Percentiles rank a stretch among this genome's conserved stretches.
phyloP scores from a whole-genome alignment of 129 eudicot species.

The Flaveria bidentis region DNA sequence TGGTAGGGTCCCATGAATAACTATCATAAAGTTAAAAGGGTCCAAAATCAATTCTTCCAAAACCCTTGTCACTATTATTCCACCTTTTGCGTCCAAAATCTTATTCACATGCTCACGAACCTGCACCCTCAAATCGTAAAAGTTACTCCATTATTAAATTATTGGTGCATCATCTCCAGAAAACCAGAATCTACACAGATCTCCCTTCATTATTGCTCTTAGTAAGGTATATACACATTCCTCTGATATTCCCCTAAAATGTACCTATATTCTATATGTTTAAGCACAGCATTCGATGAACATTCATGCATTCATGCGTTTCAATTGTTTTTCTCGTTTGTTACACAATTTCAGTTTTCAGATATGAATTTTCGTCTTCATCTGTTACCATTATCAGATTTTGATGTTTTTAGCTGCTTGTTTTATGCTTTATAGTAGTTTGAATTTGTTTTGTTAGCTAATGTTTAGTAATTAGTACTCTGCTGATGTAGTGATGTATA shows the following conservation, averaged over 20 bases:
- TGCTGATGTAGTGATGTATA: too few relatives aligned
- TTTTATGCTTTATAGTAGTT: background rate
- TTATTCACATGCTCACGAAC: too few relatives aligned
- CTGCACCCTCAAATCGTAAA: background rate
- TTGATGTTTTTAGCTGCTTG: background rate
- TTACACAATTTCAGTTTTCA: background rate
- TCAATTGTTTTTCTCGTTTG: background rate
- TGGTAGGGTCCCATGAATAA: background rate
- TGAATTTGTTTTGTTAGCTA: background rate
- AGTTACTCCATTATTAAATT: background rate
- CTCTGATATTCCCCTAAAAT: background rate
- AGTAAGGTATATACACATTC: background rate
- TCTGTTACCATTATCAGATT: background rate
- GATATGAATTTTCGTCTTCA: background rate
- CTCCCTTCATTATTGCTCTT: background rate
- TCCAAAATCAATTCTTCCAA: background rate
- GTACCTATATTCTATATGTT: background rate
- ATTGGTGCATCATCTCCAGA: background rate
- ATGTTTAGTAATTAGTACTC: background rate
- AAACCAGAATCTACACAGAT: background rate
- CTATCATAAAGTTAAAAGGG: background rate
- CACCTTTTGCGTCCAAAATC: too few relatives aligned
- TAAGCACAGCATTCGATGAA: background rate
- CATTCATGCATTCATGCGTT: background rate
- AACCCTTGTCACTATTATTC: background rate